Percentiles rank a stretch among this genome's conserved stretches.
These are phyloP conservation scores for Lactifluus hygrophoroides DNA, from an alignment of 768 basidiomycete genomes.

Conservation along the genomic window DNA sequence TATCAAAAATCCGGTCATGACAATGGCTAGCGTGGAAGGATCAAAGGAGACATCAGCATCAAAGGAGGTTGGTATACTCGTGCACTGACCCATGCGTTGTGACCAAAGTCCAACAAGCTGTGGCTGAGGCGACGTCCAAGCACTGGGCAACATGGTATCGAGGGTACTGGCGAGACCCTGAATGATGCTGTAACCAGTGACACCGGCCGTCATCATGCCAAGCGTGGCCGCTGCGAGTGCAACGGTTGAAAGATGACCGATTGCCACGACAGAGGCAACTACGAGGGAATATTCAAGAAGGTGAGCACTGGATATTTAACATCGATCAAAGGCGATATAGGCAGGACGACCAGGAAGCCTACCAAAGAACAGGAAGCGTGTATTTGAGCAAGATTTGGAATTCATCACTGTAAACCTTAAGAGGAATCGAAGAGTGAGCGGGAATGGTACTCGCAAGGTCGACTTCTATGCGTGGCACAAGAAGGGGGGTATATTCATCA, in stretches of 20 bases:
- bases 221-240: conserved; percentile 69
- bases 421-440: not conserved
- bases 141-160: conserved; percentile 89
- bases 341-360: not conserved
- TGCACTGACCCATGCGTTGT: conserved; percentile 69
- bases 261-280: conserved; percentile 73
- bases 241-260: conserved; percentile 85
- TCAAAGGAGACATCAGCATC: not conserved
- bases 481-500: conserved; percentile 23
- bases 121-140: conserved; percentile 87
- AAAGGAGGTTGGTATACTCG: not conserved
- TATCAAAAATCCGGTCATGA: conserved; percentile 48
- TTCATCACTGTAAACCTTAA: conserved; percentile 49
- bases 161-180: conserved; percentile 79
- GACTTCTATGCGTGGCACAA: conserved; percentile 49
- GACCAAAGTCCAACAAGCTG: conserved; percentile 84
- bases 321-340: not conserved
- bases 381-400: conserved; percentile 49
- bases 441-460: conserved; percentile 25
- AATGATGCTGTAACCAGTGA: conserved; percentile 70
- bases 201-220: conserved; percentile 41
- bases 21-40: conserved; percentile 41
- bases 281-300: conserved; percentile 81
- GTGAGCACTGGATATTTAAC: conserved; percentile 46
- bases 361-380: conserved; percentile 68